phyloP scores from a whole-genome alignment of 768 basidiomycete genomes.

The Mycena polygramma region DNA sequence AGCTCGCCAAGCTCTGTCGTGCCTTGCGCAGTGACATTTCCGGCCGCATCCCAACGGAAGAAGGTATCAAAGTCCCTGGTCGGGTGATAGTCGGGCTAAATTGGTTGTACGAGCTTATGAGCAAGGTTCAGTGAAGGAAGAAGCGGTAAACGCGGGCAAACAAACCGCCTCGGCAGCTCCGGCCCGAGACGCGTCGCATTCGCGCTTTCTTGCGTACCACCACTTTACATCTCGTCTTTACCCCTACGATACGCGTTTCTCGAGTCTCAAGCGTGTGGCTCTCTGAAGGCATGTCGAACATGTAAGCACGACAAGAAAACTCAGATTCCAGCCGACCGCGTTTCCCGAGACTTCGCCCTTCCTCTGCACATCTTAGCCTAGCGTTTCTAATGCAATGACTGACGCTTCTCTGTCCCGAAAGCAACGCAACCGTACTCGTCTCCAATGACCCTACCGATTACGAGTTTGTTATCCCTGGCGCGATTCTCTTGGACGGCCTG shows the following conservation, averaged over 20 bases:
- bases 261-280: neutral
- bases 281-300: constrained; percentile 12
- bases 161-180: too few relatives aligned
- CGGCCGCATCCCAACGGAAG: too few relatives aligned
- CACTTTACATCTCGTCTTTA: neutral
- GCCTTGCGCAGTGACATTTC: too few relatives aligned
- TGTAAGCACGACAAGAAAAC: constrained; percentile 16
- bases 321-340: neutral
- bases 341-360: neutral
- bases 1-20: too few relatives aligned
- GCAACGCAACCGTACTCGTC: neutral
- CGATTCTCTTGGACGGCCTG: constrained; percentile 60
- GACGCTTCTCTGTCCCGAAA: neutral
- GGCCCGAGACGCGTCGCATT: too few relatives aligned
- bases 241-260: neutral
- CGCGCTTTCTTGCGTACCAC: neutral
- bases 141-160: too few relatives aligned
- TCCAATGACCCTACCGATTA: constrained; percentile 46
- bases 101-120: too few relatives aligned
- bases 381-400: neutral
- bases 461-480: constrained; percentile 48
- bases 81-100: too few relatives aligned
- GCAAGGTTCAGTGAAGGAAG: too few relatives aligned
- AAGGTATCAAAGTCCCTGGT: too few relatives aligned
- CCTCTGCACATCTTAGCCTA: neutral